Conservation (phyloP, 495 filamentous ascomycete species). For the Xylaria scruposa region DNA sequence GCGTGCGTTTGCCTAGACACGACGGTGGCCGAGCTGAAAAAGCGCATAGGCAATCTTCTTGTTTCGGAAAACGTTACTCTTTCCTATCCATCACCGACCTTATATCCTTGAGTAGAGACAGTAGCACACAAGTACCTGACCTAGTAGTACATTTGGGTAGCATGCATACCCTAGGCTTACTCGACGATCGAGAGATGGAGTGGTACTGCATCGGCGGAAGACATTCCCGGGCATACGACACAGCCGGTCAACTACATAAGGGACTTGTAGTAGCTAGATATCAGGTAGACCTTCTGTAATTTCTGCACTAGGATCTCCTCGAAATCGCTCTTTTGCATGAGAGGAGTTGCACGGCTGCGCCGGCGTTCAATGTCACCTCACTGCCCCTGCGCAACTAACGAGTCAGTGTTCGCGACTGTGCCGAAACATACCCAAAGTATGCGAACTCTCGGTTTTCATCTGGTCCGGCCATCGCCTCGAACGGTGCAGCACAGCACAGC, state of each 20-base stretch:
- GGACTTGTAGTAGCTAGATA: too few relatives aligned
- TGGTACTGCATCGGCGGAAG: conserved; percentile 7
- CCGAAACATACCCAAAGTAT: background rate
- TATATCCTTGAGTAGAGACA: too few relatives aligned
- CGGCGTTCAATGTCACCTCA: conserved; percentile 7
- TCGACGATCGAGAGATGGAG: background rate
- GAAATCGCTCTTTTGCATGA: background rate
- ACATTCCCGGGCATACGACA: background rate
- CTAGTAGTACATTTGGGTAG: too few relatives aligned
- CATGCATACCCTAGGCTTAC: too few relatives aligned
- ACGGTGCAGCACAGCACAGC: background rate
- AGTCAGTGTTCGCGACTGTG: background rate
- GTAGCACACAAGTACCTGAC: too few relatives aligned
- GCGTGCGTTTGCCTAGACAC: background rate
- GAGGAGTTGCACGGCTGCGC: background rate
- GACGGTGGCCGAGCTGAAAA: conserved; percentile 21
- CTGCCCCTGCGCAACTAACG: background rate
- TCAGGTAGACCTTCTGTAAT: background rate
- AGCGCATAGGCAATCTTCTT: background rate
- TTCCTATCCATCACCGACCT: background rate
- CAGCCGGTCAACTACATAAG: background rate
- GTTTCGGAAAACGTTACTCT: conserved; percentile 23
- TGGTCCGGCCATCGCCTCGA: background rate
- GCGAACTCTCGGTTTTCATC: background rate
- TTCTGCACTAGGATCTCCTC: background rate